These are phyloP conservation scores for Trichomonas vaginalis DNA, from an alignment of 208 protist genomes.

Conservation along the genomic window DNA sequence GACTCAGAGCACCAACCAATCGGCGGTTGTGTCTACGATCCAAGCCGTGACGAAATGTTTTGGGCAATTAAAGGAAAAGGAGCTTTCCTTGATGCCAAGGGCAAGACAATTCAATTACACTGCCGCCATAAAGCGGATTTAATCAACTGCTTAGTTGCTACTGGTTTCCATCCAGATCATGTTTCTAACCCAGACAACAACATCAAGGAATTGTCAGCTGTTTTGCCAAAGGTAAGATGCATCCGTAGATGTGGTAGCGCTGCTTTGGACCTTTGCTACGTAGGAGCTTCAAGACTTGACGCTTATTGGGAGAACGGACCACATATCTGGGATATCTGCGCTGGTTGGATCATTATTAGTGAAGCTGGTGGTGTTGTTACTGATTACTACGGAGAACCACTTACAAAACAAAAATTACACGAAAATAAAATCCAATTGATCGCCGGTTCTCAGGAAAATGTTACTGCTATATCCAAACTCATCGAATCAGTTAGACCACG, in stretches of 20 bases:
- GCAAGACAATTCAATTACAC: background rate
- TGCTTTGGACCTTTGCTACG: background rate
- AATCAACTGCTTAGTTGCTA: background rate
- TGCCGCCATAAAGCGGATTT: background rate
- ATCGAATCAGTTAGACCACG: background rate
- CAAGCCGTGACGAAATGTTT: background rate
- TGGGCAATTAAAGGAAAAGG: constrained; percentile 1
- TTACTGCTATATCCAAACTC: background rate
- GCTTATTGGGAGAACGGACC: background rate
- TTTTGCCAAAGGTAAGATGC: background rate
- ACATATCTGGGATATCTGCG: background rate
- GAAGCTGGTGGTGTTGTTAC: background rate
- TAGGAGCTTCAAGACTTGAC: background rate
- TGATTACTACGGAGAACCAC: background rate
- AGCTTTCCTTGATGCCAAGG: background rate
- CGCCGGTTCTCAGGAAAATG: background rate
- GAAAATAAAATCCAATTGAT: background rate
- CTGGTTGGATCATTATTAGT: background rate
- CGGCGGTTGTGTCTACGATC: background rate
- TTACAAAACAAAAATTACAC: background rate
- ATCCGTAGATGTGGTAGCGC: background rate
- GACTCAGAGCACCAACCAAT: background rate
- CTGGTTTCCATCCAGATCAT: background rate
- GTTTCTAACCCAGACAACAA: background rate
- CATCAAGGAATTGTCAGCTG: background rate